Evolutionary conservation across 257 asterid species (phyloP), one percentile per base, ranked within the genome.

Genomic region (Avicennia marina): DNA sequence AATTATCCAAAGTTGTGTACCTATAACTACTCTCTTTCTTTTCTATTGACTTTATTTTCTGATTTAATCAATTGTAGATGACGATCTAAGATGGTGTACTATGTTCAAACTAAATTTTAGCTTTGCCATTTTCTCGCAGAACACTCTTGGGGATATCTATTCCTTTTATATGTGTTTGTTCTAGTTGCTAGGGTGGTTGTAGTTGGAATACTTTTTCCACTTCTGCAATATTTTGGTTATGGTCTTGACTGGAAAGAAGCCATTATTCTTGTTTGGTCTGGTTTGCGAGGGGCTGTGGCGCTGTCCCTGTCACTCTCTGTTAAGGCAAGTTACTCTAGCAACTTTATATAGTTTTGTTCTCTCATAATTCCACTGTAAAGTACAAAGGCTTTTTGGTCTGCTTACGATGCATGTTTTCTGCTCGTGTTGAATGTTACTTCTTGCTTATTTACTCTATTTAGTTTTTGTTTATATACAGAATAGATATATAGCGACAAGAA

Each of bases 231-330:
- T 73, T 85, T 87, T 76, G 98, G 98, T 68, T 87, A 90, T 66
- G 98, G 98, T 68, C 64, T 90, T 71, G 87, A 87, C 60, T 85
- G 86, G 96, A 87, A 80, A 79, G 98, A 90, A 73, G 95, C 95
- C 66, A 66, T 65, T 54, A 78, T 90, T 75, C 95, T 90, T 61
- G 81, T 79, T 11, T 90, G 98, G 98, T 78, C 96, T 70, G 98
- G 98, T 62, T 76, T 90, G 63, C 98, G 98, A 40, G 98, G 98
- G 58, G 91, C 95, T 25, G 96, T 90, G 44, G 95, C 98, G 11
- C 67, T 90, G 69, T 60, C 98, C 15, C 91, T 90, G 63, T 67
- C 96, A 13, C 81, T 90, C 47, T 87, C 98, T 12, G 80, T 87
- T 45, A 87, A 87, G 89, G 98, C 67, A 78, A 65, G 86, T 65